Base-by-base conservation (phyloP, 129 eudicot genomes). In the Solidago caesia region DNA sequence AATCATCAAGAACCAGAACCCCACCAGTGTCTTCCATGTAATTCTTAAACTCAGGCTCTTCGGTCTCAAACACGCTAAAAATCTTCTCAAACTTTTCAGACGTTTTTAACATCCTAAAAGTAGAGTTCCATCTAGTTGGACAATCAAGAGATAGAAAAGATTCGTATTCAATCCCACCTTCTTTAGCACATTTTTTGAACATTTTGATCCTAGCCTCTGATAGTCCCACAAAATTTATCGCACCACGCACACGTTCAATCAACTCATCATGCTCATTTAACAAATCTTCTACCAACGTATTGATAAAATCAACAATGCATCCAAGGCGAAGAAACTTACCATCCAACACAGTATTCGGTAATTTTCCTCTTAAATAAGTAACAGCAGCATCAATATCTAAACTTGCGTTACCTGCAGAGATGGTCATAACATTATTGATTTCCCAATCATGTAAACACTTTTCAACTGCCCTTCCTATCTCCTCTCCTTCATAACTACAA, bases 301-400 rank as follows among this genome's bases (percentile, higher is more conserved):
- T n/a, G 16, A 25, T 53, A 53, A 53, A 13, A 25, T 53, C 60
- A 53, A 53, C 8, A 53, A 8, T 25, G 16, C 60, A 53, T n/a
- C 16, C 16, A 53, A 53, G 60, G 60, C 16, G 60, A 14, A 53
- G 60, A 53, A 53, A 53, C 60, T 53, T 53, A 53, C 60, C 60
- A 53, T 53, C 60, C 60, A n/a, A 14, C 26, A 53, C 26, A 53
- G 16, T 7, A 53, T 14, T 53, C 26, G 26, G 0, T 8, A 53
- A 53, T 53, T 25, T 53, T 53, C 60, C 60, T 53, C 60, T 53
- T 6, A 53, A n/a, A n/a, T n/a, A 53, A 53, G 60, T n/a, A 53
- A 53, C 0, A 13, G 60, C 26, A 53, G 60, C 60, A 6, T 53
- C 60, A 53, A 33, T 33, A 33, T n/a, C 16, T 53, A n/a, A 53